Evolutionary conservation across 73 alveolate genomes (phyloP).

Genomic region (Paramecium bursaria): DNA sequence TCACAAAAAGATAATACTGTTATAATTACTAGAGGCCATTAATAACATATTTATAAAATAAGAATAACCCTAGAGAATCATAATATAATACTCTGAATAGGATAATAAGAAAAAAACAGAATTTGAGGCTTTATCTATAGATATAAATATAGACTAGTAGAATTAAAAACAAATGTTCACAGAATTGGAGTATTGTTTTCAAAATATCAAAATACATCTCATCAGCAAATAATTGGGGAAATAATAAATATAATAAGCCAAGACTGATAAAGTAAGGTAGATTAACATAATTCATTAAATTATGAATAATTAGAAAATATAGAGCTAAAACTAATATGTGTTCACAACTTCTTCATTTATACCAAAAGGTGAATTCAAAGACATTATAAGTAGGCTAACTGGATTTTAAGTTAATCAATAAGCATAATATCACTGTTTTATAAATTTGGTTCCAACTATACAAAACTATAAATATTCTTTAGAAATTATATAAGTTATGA

Average conservation of each 20-base stretch:
- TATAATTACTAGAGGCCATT: constrained; percentile 13
- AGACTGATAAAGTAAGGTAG: constrained; percentile 18
- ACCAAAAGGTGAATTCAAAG: constrained; percentile 47
- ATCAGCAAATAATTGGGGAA: constrained; percentile 13
- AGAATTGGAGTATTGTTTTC: constrained; percentile 21
- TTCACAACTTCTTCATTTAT: constrained; percentile 19
- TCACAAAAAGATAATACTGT: constrained; percentile 33
- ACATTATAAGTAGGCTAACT: background rate
- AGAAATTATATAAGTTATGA: constrained; percentile 13
- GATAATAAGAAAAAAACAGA: constrained; percentile 26
- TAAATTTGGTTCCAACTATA: constrained; percentile 34
- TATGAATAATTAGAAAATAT: background rate
- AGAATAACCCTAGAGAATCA: background rate
- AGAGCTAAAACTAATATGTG: background rate
- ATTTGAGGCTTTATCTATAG: background rate
- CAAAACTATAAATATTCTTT: constrained; percentile 24
- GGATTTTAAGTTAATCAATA: background rate
- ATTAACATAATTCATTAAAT: background rate
- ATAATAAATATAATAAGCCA: background rate
- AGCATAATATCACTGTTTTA: background rate
- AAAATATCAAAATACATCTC: constrained; percentile 32
- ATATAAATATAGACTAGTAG: background rate
- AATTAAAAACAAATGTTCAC: too few relatives aligned
- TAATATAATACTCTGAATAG: constrained; percentile 2
- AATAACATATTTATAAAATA: background rate